A percentile compares a stretch with the other conserved stretches of the same genome.
Conservation (phyloP, 2,329 filamentous ascomycete species). For the Cladophialophora yegresii region DNA sequence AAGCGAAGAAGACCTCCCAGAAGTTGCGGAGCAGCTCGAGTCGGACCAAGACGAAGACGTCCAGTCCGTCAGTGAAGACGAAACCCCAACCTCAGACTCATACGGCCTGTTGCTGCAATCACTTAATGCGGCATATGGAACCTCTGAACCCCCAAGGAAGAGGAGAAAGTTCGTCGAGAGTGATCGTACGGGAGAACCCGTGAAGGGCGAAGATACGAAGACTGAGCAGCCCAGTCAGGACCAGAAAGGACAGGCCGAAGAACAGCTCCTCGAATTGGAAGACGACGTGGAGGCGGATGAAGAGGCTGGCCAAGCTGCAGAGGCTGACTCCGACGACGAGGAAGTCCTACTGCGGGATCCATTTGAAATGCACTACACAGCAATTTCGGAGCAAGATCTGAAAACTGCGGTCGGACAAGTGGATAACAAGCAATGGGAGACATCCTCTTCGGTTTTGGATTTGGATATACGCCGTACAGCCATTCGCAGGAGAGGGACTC, state of each 20-base stretch:
- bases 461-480: slow-evolving; percentile 30
- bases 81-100: slow-evolving; percentile 39
- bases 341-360: slow-evolving; percentile 64
- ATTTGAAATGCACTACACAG: slow-evolving; percentile 78
- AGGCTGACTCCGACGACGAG: slow-evolving; percentile 43
- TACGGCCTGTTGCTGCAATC: slow-evolving; percentile 62
- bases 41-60: slow-evolving; percentile 3
- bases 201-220: slow-evolving; percentile 2
- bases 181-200: slow-evolving; percentile 29
- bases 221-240: slow-evolving; percentile 12
- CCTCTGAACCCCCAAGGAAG: slow-evolving; percentile 52
- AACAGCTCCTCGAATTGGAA: slow-evolving; percentile 32
- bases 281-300: slow-evolving; percentile 37
- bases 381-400: slow-evolving; percentile 57
- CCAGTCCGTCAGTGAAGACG: slow-evolving; percentile 27
- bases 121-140: slow-evolving; percentile 48
- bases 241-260: slow-evolving; percentile 33
- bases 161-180: slow-evolving; percentile 54
- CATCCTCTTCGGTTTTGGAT: slow-evolving; percentile 43
- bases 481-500: slow-evolving; percentile 7
- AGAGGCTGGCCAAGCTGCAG: slow-evolving; percentile 44
- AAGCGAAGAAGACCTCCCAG: slow-evolving; percentile 6
- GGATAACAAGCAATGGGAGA: slow-evolving; percentile 52
- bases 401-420: slow-evolving; percentile 56
- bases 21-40: slow-evolving; percentile 6